Conservation (phyloP, 2,329 filamentous ascomycete genomes). For the Fusarium torreyae region DNA sequence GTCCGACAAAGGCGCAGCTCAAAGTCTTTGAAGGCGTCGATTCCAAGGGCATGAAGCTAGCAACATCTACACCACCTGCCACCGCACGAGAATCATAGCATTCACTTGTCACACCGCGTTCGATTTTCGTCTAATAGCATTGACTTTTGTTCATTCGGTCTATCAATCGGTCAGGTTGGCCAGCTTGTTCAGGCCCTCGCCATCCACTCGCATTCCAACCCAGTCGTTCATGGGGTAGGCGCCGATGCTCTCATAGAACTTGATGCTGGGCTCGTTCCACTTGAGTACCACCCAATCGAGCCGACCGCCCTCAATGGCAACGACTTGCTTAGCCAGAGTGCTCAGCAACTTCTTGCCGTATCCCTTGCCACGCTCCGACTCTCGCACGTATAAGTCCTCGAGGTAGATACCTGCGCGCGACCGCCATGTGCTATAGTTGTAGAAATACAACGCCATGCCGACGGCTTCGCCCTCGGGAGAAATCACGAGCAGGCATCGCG, state of each 20-base stretch:
- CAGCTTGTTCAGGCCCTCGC: slow-evolving; percentile 73
- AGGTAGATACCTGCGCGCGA: slow-evolving; percentile 91
- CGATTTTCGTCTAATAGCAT: background rate
- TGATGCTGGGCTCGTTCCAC: slow-evolving; percentile 93
- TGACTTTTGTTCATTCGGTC: slow-evolving; percentile 1
- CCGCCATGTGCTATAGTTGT: slow-evolving; percentile 96
- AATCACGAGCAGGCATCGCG: slow-evolving; percentile 81
- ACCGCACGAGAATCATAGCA: background rate
- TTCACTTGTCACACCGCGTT: background rate
- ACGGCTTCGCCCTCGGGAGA: slow-evolving; percentile 65
- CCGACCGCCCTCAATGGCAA: slow-evolving; percentile 79
- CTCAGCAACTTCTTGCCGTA: slow-evolving; percentile 84
- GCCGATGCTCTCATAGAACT: slow-evolving; percentile 84
- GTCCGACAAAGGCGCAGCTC: slow-evolving; percentile 54
- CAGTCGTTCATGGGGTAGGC: slow-evolving; percentile 78
- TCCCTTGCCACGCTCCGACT: slow-evolving; percentile 78
- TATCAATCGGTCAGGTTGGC: slow-evolving; percentile 60
- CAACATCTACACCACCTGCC: slow-evolving; percentile 1
- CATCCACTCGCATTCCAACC: slow-evolving; percentile 82
- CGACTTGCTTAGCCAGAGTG: slow-evolving; percentile 83
- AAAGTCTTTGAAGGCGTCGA: slow-evolving; percentile 66
- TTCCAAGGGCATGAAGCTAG: slow-evolving; percentile 44
- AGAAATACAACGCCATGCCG: slow-evolving; percentile 92
- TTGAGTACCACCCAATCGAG: slow-evolving; percentile 93
- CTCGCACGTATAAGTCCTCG: slow-evolving; percentile 90